These are phyloP conservation scores for Neurospora sp. DNA, from an alignment of 495 filamentous ascomycete species.

Conservation along the genomic window DNA sequence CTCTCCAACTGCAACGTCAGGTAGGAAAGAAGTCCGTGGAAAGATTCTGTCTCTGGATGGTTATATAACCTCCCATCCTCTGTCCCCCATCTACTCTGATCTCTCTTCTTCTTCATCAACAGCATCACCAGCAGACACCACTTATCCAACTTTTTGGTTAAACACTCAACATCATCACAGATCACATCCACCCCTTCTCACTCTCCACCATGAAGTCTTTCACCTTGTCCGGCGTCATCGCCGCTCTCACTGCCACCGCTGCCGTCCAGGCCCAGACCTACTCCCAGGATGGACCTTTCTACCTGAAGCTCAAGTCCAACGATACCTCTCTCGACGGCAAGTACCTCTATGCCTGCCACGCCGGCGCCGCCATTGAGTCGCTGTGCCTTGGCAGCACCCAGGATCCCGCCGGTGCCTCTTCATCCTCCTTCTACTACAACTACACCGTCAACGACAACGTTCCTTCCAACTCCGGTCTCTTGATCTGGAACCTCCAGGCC, in stretches of 20 bases:
- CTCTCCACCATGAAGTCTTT: slow-evolving; percentile 10
- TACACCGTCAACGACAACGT: slow-evolving; percentile 25
- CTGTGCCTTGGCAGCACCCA: slow-evolving; percentile 32
- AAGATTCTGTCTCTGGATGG: neutral
- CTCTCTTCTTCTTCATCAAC: neutral
- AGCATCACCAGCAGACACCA: slow-evolving; percentile 1
- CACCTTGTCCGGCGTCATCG: slow-evolving; percentile 3
- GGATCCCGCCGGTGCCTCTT: slow-evolving; percentile 1
- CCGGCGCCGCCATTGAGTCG: slow-evolving; percentile 44
- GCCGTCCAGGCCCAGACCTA: slow-evolving; percentile 24
- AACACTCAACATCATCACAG: neutral
- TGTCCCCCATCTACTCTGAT: neutral
- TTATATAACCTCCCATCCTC: neutral
- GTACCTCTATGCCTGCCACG: slow-evolving; percentile 40
- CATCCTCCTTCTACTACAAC: slow-evolving; percentile 27
- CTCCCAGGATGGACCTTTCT: slow-evolving; percentile 32
- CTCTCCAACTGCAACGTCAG: neutral
- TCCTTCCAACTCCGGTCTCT: slow-evolving; percentile 18
- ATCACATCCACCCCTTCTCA: neutral
- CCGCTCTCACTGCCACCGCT: slow-evolving; percentile 12
- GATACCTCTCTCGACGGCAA: slow-evolving; percentile 25
- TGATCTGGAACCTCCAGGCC: slow-evolving; percentile 32
- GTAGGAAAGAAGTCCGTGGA: neutral
- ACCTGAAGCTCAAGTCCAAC: slow-evolving; percentile 23
- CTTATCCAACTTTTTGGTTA: neutral